These are phyloP conservation scores for Fusarium mundagurra DNA, from an alignment of 2,329 filamentous ascomycete genomes.

Conservation along the genomic window DNA sequence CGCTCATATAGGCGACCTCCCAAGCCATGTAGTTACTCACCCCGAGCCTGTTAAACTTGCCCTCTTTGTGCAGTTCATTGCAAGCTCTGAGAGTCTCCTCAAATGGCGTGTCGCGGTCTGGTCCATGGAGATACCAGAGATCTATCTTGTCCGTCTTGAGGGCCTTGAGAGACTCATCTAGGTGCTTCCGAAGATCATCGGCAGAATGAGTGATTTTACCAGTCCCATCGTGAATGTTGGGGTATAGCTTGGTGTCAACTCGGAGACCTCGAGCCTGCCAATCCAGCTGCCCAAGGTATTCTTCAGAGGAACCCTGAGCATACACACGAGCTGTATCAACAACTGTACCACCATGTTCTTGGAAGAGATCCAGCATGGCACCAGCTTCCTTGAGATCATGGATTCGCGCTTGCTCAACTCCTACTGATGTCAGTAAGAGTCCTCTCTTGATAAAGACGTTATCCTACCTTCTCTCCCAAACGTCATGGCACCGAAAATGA, in stretches of 20 bases:
- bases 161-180: conserved; percentile 6
- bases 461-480: not conserved
- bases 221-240: not conserved
- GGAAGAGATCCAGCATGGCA: not conserved
- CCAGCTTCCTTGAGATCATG: not conserved
- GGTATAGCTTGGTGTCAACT: not conserved
- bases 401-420: conserved; percentile 1
- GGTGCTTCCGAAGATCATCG: not conserved
- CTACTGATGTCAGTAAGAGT: not conserved
- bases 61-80: conserved; percentile 74
- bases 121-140: conserved; percentile 56
- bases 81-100: conserved; percentile 74
- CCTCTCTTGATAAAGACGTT: rapidly evolving
- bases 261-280: not conserved
- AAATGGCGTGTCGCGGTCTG: conserved; percentile 69
- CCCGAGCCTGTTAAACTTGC: conserved; percentile 79
- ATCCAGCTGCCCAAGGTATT: not conserved
- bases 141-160: conserved; percentile 31
- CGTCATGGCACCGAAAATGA: conserved; percentile 5
- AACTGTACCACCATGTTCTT: not conserved
- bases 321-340: conserved; percentile 1
- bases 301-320: not conserved
- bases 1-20: conserved; percentile 79
- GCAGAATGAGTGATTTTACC: not conserved
- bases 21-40: conserved; percentile 79